These are phyloP conservation scores for Boletus fagicola DNA, from an alignment of 768 basidiomycete species.

Conservation along the genomic window DNA sequence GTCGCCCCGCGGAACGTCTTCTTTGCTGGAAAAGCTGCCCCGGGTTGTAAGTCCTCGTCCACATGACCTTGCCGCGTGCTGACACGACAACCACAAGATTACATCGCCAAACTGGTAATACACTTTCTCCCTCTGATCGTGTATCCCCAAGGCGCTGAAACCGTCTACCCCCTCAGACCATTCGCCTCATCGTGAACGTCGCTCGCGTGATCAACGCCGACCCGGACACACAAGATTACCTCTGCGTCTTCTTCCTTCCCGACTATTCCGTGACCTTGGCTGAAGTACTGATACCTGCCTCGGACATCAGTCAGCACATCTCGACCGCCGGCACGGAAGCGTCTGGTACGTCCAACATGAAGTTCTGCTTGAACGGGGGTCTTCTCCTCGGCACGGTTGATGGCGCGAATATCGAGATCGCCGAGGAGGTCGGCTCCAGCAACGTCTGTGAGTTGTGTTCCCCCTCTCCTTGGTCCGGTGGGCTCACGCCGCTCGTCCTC, in stretches of 20 bases:
- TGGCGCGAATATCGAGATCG: constrained; percentile 96
- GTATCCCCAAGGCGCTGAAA: background rate
- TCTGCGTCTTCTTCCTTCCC: constrained; percentile 91
- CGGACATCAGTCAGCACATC: constrained; percentile 95
- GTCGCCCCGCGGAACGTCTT: constrained; percentile 87
- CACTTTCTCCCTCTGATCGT: background rate
- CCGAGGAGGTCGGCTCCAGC: constrained; percentile 89
- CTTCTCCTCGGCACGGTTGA: constrained; percentile 88
- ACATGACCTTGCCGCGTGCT: background rate
- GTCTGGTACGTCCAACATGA: constrained; percentile 81
- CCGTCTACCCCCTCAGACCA: constrained; percentile 50
- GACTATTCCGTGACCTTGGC: constrained; percentile 89
- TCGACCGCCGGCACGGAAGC: constrained; percentile 96
- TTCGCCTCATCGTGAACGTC: constrained; percentile 91
- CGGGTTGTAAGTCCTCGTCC: constrained; percentile 60
- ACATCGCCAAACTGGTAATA: constrained; percentile 82
- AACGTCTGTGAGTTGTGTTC: constrained; percentile 64
- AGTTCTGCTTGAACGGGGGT: constrained; percentile 90
- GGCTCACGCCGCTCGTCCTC: background rate
- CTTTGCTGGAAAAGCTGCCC: constrained; percentile 97
- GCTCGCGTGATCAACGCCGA: constrained; percentile 67
- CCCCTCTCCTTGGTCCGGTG: background rate
- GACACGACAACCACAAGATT: constrained; percentile 47
- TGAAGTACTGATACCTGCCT: constrained; percentile 85
- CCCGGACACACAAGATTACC: constrained; percentile 81